Evolutionary conservation across 2,329 filamentous ascomycete genomes (phyloP).

Genomic region (Colletotrichum sp.): DNA sequence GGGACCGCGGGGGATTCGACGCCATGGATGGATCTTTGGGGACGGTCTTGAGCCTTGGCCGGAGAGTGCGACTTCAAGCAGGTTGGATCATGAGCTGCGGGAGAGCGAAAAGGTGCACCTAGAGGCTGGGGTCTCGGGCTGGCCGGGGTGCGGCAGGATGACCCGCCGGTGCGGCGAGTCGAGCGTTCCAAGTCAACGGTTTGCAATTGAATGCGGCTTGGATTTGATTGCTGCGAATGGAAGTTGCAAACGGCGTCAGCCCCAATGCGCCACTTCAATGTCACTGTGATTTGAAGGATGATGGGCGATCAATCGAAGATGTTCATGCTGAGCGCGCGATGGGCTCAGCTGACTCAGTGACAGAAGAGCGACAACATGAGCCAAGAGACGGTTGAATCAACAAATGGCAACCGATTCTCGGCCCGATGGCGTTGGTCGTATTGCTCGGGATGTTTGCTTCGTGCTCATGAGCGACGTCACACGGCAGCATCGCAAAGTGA

Average conservation of each 20-base stretch:
- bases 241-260: not conserved
- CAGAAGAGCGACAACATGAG: not conserved
- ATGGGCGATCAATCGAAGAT: not conserved
- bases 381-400: not conserved
- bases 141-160: not conserved
- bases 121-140: conserved; percentile 5
- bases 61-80: not conserved
- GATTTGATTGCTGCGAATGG: not conserved
- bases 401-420: not conserved
- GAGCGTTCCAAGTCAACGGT: not conserved
- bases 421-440: not conserved
- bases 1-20: not conserved
- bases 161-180: not conserved
- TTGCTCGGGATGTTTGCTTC: not conserved
- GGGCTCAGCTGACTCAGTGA: not conserved
- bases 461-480: not conserved
- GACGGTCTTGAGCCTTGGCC: not conserved
- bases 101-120: not conserved
- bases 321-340: not conserved
- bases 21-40: not conserved
- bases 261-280: not conserved
- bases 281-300: not conserved
- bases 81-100: not conserved
- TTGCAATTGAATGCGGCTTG: conserved; percentile 1
- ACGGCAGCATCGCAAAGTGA: not conserved